A percentile compares a stretch with the other conserved stretches of the same genome.
Conservation (phyloP, 441 rosid species). For the Adansonia madagascariensis region DNA sequence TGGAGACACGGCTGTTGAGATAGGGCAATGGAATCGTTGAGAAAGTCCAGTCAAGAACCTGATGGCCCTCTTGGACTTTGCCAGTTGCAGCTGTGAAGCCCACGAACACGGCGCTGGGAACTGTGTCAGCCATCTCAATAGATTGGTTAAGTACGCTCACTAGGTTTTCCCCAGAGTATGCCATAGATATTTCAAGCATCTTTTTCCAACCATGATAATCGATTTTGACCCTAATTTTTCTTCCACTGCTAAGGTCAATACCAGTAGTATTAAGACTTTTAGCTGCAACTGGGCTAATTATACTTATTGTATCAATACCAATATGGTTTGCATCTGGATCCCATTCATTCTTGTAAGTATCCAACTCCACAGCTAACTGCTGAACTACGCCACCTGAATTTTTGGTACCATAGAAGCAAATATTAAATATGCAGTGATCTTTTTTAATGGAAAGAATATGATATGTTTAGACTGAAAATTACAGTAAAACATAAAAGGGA, state of each 20-base stretch:
- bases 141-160: constrained; percentile 38
- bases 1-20: neutral
- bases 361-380: constrained; percentile 46
- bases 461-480: neutral
- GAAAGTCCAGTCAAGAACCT: constrained; percentile 26
- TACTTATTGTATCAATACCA: constrained; percentile 40
- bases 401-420: neutral
- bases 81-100: constrained; percentile 51
- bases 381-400: constrained; percentile 31
- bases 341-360: constrained; percentile 47
- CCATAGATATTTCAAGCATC: constrained; percentile 30
- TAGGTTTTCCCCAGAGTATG: constrained; percentile 37
- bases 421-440: neutral
- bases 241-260: constrained; percentile 45
- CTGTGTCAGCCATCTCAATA: constrained; percentile 31
- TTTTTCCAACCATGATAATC: constrained; percentile 30
- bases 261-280: constrained; percentile 34
- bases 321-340: constrained; percentile 45
- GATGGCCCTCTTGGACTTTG: constrained; percentile 36
- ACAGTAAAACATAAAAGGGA: neutral
- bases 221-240: constrained; percentile 32
- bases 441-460: neutral
- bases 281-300: constrained; percentile 25
- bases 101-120: constrained; percentile 36
- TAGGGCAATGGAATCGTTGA: neutral